Base-by-base conservation (phyloP, 2,329 filamentous ascomycete species). In the Geosmithia morbida region DNA sequence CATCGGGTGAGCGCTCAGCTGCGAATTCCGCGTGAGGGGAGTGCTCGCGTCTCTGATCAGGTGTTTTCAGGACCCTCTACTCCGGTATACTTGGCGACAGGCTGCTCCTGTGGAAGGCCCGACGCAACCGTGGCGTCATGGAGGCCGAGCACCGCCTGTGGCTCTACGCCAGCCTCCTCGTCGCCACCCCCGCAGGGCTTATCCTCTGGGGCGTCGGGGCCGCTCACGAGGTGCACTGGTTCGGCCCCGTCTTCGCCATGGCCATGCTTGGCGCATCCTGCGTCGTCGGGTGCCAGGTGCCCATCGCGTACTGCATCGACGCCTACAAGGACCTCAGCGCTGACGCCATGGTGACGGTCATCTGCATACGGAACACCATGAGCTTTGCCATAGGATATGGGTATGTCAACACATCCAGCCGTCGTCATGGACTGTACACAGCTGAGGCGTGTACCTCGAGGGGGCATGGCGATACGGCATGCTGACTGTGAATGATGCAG, bases 61-160 rank as follows among this genome's bases (percentile, higher is more conserved):
- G n/a, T n/a, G n/a, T n/a, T n/a, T n/a, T n/a, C 20, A 26, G 43
- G 3, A 18, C 43, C 20, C 11, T 17, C 7, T 30, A 44, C n/a
- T 8, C 65, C 1, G 65, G 65, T 6, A 51, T 57, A 5, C 53
- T 66, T 20, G 63, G 62, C 16, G 66, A 68, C 49, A 60, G 61
- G 49, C 56, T 66, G 22, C 58, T 65, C 1, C 58, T 69, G 18
- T 59, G 57, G 26, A 54, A 64, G 1, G 63, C 66, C 0, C 63
- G 66, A 4, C 61, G 59, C 13, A 69, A 69, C 49, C 56, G 60
- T 14, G 66, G 66, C 3, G 57, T 69, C 8, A 62, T 60, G 44
- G 66, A 69, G 47, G 59, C 66, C 0, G 66, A 69, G 46, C 62
- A 68, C 33, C 58, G 66, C 1, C 53, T 69, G 1, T 69, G 66